Evolutionary conservation across 1,284 basidiomycete species (phyloP).

Genomic region (Somion occarium): DNA sequence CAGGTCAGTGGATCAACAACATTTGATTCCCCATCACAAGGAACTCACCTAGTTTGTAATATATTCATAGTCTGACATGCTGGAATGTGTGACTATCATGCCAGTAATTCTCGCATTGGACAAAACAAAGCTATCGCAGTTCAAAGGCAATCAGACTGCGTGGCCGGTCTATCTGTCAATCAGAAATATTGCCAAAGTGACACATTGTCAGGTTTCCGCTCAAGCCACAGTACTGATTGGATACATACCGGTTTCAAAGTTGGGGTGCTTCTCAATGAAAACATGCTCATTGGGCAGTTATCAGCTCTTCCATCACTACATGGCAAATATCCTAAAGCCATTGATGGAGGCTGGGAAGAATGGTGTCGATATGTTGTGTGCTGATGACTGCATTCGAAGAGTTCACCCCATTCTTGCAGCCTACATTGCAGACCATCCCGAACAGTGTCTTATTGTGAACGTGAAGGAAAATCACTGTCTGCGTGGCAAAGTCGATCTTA

Average conservation of each 20-base stretch:
- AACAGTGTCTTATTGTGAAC: conserved; percentile 21
- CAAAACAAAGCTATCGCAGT: conserved; percentile 17
- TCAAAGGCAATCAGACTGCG: conserved; percentile 17
- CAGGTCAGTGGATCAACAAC: conserved; percentile 32
- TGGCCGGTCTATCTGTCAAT: conserved; percentile 24
- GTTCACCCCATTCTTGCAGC: conserved; percentile 22
- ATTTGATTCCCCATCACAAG: background rate
- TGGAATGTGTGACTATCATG: conserved; percentile 14
- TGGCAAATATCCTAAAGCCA: conserved; percentile 17
- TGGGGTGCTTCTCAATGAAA: conserved; percentile 16
- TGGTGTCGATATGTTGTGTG: conserved; percentile 22
- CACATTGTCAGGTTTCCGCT: conserved; percentile 15
- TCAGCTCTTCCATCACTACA: conserved; percentile 26
- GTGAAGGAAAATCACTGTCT: conserved; percentile 18
- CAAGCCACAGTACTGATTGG: conserved; percentile 23
- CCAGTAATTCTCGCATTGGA: conserved; percentile 19
- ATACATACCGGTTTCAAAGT: conserved; percentile 22
- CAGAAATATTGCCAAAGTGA: conserved; percentile 18
- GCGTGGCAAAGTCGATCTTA: conserved; percentile 10
- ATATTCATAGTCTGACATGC: conserved; percentile 11
- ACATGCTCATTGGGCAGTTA: conserved; percentile 12
- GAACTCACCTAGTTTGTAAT: background rate
- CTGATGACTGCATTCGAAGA: conserved; percentile 17
- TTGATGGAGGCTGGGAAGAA: conserved; percentile 15
- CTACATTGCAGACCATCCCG: conserved; percentile 23